Evolutionary conservation across 495 filamentous ascomycete species (phyloP), one percentile per base, ranked within the genome.

Genomic region (Podospora tetraspora): DNA sequence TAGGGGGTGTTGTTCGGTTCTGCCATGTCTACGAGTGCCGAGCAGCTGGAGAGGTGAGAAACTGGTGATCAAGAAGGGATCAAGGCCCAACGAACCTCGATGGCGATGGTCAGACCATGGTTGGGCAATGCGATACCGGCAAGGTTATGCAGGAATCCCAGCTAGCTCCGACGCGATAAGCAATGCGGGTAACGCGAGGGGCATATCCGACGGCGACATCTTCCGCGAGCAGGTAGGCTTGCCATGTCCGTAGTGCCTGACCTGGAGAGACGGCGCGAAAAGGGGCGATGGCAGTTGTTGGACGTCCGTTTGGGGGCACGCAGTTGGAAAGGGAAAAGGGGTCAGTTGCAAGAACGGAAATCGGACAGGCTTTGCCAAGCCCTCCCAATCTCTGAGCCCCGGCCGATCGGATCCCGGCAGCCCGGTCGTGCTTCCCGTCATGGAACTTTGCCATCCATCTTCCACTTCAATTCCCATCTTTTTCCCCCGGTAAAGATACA

Each of bases 1-100:
- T 81, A 79, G 9, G 81, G 81, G 29, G 82, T 84, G 69, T 84
- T 84, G 34, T 76, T 79, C 43, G 82, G 82, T 72, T 84, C 81
- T 62, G 82, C 81, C 82, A 84, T 84, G 59, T 43, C 59, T 12
- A 29, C 62, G 16, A 64, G 32, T 25, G 29, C 52, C 8, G 61
- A 62, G 61, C 7, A 10, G 24, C n/a, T 25, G 11, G 27, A 25
- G 27, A 32, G 10, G 10, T 34, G 62, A 32, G 32, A 11, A 16
- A 29, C 3, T 10, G 23, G 19, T 23, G 60, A 32, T 52, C 43
- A 52, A 56, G 30, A 24, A 43, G 23, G 21, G 34, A 24, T 25
- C 1, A 22, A 25, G 60, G 30, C 24, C 32, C 10, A 24, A 43
- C 62, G 21, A 23, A 64, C 62, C 62, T 56, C n/a, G 32, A 21